Evolutionary conservation across 2,329 filamentous ascomycete genomes (phyloP), one percentile per base, ranked within the genome.

Genomic region (Hymenoscyphus albidus): DNA sequence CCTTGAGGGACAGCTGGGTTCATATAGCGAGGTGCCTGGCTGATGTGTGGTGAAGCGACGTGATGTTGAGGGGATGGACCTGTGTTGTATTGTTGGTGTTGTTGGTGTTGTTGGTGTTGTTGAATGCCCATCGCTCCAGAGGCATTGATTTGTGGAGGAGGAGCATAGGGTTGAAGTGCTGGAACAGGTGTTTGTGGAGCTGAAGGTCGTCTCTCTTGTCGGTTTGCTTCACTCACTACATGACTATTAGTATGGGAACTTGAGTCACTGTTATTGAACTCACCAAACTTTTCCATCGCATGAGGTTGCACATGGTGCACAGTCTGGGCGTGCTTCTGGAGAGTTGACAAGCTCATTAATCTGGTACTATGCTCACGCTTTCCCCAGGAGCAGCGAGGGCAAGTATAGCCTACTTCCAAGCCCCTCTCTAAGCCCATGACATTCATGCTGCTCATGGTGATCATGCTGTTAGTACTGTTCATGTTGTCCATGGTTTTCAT

Each of bases 131-230:
- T 57, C 31, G 16, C 6, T 3, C 13, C 31, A 57, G 32, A n/a
- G 13, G 10, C 27, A 57, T 38, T 38, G 3, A 32, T 57, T 38
- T 16, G 27, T 57, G 55, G 31, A 13, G 32, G 55, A 13, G 10
- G 27, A 14, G 55, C 13, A 38, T 54, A 57, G 55, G 18, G 10
- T 57, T n/a, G 55, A n/a, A n/a, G 22, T 57, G n/a, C 27, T 13
- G 27, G 9, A n/a, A 18, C 27, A 6, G 55, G 39, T 59, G 22
- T 31, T 27, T 22, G 58, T 31, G 40, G 35, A 40, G 40, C 39
- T 22, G 40, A 31, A 42, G 58, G 39, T 48, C 57, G n/a, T 42
- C 57, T 56, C 10, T 44, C 60, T 32, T 39, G 55, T 18, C 57
- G 35, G 5, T 57, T n/a, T 16, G 32, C 59, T 38, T 58, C 35